A percentile compares a stretch with the other conserved stretches of the same genome.
Conservation (phyloP, 306 rosid genomes). For the Vigna radiata region DNA sequence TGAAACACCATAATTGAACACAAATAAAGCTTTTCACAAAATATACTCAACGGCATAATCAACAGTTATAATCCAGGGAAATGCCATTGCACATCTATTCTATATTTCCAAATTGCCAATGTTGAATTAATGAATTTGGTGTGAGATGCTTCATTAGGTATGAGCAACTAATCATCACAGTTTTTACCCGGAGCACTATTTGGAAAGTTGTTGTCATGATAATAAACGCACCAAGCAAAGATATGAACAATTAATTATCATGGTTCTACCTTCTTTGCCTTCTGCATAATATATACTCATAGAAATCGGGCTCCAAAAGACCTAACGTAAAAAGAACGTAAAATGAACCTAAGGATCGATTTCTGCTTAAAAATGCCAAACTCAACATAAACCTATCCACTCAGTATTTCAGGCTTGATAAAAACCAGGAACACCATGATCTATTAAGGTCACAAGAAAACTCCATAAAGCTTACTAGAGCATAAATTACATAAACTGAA, state of each 20-base stretch:
- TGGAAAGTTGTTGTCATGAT: neutral
- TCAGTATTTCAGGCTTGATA: neutral
- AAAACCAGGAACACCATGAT: neutral
- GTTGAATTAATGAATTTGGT: slow-evolving; percentile 25
- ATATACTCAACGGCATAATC: neutral
- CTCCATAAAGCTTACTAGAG: neutral
- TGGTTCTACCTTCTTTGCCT: slow-evolving; percentile 16
- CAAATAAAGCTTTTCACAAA: slow-evolving; percentile 27
- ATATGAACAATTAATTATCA: neutral
- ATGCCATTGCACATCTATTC: slow-evolving; percentile 27
- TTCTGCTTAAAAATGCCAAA: neutral
- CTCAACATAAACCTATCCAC: neutral
- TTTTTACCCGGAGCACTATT: slow-evolving; percentile 2
- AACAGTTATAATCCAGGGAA: slow-evolving; percentile 24
- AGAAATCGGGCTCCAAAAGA: neutral
- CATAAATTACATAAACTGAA: neutral
- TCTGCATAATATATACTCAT: neutral
- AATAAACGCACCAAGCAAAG: slow-evolving; percentile 7
- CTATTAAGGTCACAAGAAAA: neutral
- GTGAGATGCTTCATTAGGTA: slow-evolving; percentile 33
- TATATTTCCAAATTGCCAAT: slow-evolving; percentile 30
- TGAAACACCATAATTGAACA: slow-evolving; percentile 45
- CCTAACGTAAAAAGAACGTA: neutral
- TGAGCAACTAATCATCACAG: neutral
- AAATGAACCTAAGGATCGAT: too few relatives aligned